Evolutionary conservation across 129 eudicot species (phyloP).

Genomic region (Oenanthe sinensis): DNA sequence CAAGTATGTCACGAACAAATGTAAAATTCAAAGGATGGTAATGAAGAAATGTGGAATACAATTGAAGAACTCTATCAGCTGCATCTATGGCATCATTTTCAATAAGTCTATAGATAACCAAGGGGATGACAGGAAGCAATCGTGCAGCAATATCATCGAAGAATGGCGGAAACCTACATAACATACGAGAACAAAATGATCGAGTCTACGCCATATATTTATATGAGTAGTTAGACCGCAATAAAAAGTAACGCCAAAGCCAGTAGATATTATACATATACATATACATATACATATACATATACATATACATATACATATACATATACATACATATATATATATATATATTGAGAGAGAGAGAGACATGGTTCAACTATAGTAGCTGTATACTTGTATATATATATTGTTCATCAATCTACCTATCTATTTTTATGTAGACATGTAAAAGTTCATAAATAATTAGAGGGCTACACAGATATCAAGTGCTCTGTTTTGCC

Average conservation of each 20-base stretch:
- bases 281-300: neutral
- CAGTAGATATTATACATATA: too few species aligned
- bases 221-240: neutral
- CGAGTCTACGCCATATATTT: neutral
- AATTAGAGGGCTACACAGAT: neutral
- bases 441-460: neutral
- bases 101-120: constrained; percentile 74
- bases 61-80: constrained; percentile 83
- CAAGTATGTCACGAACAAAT: constrained; percentile 92
- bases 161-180: constrained; percentile 72
- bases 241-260: neutral
- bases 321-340: too few species aligned
- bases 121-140: constrained; percentile 83
- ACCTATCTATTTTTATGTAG: neutral
- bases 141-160: constrained; percentile 96
- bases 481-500: neutral
- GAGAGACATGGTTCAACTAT: neutral
- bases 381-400: neutral
- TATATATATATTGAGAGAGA: neutral
- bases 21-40: constrained; percentile 83
- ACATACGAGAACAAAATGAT: neutral
- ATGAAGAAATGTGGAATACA: constrained; percentile 67
- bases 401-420: neutral
- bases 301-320: neutral
- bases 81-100: constrained; percentile 89